These are phyloP conservation scores for Candida qinlingensis DNA, from an alignment of 805 yeast species.

Conservation along the genomic window DNA sequence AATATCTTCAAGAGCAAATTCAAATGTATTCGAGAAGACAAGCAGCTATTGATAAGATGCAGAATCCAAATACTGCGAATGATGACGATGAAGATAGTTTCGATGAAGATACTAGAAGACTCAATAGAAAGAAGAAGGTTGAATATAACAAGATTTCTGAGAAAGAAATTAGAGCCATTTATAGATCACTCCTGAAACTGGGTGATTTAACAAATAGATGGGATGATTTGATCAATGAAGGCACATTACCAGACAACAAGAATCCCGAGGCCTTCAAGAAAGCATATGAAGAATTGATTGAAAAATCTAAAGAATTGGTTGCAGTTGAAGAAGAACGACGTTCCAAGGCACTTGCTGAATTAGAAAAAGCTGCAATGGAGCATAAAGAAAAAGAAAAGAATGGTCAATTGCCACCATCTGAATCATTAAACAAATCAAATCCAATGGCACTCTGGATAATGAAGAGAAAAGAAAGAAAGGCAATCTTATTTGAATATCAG, in stretches of 20 bases:
- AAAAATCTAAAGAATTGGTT: conserved; percentile 54
- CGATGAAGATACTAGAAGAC: conserved; percentile 29
- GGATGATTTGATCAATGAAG: conserved; percentile 86
- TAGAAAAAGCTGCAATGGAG: conserved; percentile 56
- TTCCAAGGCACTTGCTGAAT: conserved; percentile 43
- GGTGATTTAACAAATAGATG: conserved; percentile 77
- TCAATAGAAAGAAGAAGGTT: conserved; percentile 30
- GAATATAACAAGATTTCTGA: conserved; percentile 65
- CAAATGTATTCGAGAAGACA: conserved; percentile 81
- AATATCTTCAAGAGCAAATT: conserved; percentile 81
- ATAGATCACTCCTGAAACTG: conserved; percentile 71
- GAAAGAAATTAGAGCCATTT: conserved; percentile 79
- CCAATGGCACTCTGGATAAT: conserved; percentile 51
- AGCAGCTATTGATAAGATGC: conserved; percentile 59
- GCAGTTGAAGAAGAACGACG: conserved; percentile 64
- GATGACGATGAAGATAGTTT: conserved; percentile 37
- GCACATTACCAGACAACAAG: conserved; percentile 78
- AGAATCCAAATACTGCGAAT: conserved; percentile 29
- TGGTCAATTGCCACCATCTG: conserved; percentile 26
- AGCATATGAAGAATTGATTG: conserved; percentile 68
- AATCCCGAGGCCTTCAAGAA: conserved; percentile 73
- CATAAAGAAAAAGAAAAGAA: conserved; percentile 41
- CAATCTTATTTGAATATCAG: conserved; percentile 80
- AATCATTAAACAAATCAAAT: conserved; percentile 29
- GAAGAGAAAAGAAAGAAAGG: conserved; percentile 81